phyloP scores from a whole-genome alignment of 257 asterid genomes.

The Anisodus tanguticus region DNA sequence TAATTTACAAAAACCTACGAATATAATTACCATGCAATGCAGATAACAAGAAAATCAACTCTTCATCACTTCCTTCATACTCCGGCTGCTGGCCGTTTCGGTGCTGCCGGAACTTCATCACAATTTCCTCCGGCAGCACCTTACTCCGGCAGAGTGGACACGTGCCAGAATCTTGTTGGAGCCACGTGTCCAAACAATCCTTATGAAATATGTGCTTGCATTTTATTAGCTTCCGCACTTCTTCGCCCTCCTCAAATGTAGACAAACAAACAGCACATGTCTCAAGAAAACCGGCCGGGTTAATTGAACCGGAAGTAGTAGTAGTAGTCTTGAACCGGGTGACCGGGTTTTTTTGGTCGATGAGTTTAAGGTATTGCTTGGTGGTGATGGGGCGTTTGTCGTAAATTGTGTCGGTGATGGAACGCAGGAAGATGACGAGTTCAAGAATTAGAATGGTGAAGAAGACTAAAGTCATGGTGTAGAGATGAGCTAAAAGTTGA shows the following conservation, averaged over 20 bases:
- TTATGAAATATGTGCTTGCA: conserved; percentile 68
- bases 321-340: conserved; percentile 22
- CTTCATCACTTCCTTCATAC: conserved; percentile 53
- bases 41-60: conserved; percentile 49
- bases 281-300: too few relatives aligned
- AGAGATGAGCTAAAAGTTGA: conserved; percentile 47
- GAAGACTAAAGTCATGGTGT: conserved; percentile 46
- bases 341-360: conserved; percentile 57
- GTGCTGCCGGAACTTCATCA: conserved; percentile 33
- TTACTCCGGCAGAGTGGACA: conserved; percentile 69
- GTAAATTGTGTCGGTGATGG: conserved; percentile 33
- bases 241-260: conserved; percentile 58
- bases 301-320: too few relatives aligned
- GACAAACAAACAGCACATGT: conserved; percentile 65
- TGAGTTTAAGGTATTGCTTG: conserved; percentile 52
- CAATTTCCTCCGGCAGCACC: conserved; percentile 60
- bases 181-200: conserved; percentile 73
- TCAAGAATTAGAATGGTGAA: conserved; percentile 57
- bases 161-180: conserved; percentile 54
- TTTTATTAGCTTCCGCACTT: conserved; percentile 52
- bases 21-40: conserved; percentile 52
- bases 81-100: conserved; percentile 29
- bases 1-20: conserved; percentile 46
- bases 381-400: conserved; percentile 42
- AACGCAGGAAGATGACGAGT: conserved; percentile 45